Base-by-base conservation (phyloP, 495 filamentous ascomycete genomes). In the Daldinia vernicosa region DNA sequence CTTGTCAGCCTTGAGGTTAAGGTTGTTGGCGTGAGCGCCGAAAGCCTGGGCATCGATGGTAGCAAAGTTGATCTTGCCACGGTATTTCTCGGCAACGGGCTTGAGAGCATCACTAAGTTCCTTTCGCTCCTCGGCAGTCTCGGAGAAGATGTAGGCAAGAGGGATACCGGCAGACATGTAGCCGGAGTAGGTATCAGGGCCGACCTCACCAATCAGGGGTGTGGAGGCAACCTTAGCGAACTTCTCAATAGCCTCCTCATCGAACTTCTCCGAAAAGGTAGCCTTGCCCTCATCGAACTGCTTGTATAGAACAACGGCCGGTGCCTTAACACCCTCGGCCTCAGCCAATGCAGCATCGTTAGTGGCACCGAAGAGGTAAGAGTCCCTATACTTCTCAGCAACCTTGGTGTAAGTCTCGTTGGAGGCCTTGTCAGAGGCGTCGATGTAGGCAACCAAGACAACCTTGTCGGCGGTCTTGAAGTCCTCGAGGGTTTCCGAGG, bases 401-500 rank as follows among this genome's bases (percentile, higher is more conserved):
- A 94, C 88, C 54, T 86, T 76, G 72, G 85, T 86, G 86, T 93
- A 98, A 54, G 90, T 91, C 74, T 92, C 89, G 81, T 90, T 93
- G 39, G 92, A 90, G 30, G 87, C 82, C 86, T 95, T 95, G 84
- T 98, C 95, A 32, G 93, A 89, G 56, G 89, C 87, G 58, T 86
- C 89, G 69, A 98, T 86, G 84, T 93, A 99, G 62, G 89, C 96
- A 60, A 99, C 89, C 39, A 98, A 77, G 55, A 98, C 95, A 64
- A 98, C 93, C 85, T 98, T 98, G 82, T 99, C 95, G 79, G 93
- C 88, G 59, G 91, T 94, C 91, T 98, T 98, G 89, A 98, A 97
- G 60, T 97, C 94, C 75, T 93, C 92, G 27, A 98, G 82, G 61
- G 89, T 92, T 57, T 95, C 92, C 71, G 89, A 87, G 73, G 85